Percentiles rank a stretch among this genome's conserved stretches.
Conservation (phyloP, 352 stramenopile genomes). For the Phytophthora vignae region DNA sequence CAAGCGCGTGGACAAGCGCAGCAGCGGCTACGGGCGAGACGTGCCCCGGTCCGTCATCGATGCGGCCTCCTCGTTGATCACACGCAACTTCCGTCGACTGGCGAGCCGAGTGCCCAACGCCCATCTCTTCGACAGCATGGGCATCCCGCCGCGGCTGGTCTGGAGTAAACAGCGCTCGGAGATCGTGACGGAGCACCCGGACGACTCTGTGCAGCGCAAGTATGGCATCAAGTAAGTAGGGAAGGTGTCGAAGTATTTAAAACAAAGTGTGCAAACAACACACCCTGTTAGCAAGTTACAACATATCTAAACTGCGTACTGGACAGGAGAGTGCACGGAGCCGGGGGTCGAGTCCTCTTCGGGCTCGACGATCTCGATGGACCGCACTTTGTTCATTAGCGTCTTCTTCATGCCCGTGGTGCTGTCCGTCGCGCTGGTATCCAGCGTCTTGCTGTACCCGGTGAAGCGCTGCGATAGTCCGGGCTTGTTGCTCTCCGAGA, state of each 20-base stretch:
- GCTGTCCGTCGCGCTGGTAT: slow-evolving; percentile 8
- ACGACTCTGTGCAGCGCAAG: slow-evolving; percentile 72
- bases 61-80: slow-evolving; percentile 67
- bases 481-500: slow-evolving; percentile 6
- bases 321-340: slow-evolving; percentile 23
- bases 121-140: slow-evolving; percentile 74
- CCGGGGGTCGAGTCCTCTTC: slow-evolving; percentile 24
- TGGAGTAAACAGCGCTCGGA: slow-evolving; percentile 78
- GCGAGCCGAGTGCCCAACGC: slow-evolving; percentile 70
- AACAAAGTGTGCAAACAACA: too few species aligned
- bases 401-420: slow-evolving; percentile 27
- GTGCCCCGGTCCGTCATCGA: slow-evolving; percentile 74
- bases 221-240: slow-evolving; percentile 63
- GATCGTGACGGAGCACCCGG: slow-evolving; percentile 51
- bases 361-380: slow-evolving; percentile 28
- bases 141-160: slow-evolving; percentile 67
- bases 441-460: slow-evolving; percentile 40
- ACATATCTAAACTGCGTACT: slow-evolving; percentile 26
- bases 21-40: slow-evolving; percentile 71
- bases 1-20: slow-evolving; percentile 72
- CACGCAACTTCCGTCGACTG: slow-evolving; percentile 70
- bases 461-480: slow-evolving; percentile 38
- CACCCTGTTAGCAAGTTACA: too few species aligned
- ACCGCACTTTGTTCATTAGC: slow-evolving; percentile 38
- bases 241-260: slow-evolving; percentile 20